Evolutionary conservation across 2,329 filamentous ascomycete genomes (phyloP).

Genomic region (Trichoderma sp.): DNA sequence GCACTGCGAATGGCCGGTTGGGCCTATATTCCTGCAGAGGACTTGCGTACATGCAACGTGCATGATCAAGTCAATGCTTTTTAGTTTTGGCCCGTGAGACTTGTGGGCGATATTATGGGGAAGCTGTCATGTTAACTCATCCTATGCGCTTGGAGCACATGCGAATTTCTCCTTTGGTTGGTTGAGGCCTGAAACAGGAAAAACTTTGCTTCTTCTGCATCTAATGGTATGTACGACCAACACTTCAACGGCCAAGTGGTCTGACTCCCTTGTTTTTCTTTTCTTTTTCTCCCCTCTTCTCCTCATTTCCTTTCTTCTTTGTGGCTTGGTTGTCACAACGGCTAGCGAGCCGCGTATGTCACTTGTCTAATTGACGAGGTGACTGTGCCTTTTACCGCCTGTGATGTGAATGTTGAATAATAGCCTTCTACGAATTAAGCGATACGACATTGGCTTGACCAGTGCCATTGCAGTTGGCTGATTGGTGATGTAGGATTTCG

Average conservation of each 20-base stretch:
- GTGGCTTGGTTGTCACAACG: background rate
- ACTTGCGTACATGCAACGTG: conserved; percentile 12
- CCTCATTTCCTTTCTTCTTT: background rate
- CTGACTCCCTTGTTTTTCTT: background rate
- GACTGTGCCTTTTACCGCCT: background rate
- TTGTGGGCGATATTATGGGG: background rate
- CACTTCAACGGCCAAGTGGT: background rate
- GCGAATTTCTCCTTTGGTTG: background rate
- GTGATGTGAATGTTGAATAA: background rate
- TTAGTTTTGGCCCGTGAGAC: background rate
- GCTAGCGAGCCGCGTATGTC: background rate
- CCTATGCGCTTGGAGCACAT: background rate
- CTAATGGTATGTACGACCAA: background rate
- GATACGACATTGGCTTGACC: background rate
- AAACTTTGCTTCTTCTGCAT: conserved; percentile 2
- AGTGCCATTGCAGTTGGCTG: background rate
- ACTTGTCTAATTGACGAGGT: background rate
- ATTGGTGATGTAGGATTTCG: background rate
- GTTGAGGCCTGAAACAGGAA: background rate
- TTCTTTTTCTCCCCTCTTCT: background rate
- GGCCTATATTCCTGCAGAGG: conserved; percentile 5
- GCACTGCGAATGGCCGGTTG: background rate
- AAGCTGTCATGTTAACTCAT: background rate
- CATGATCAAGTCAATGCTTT: conserved; percentile 6
- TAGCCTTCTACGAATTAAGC: background rate